A percentile compares a stretch with the other conserved stretches of the same genome.
These are phyloP conservation scores for Przewalskia tangutica DNA, from an alignment of 257 asterid genomes.

Conservation along the genomic window DNA sequence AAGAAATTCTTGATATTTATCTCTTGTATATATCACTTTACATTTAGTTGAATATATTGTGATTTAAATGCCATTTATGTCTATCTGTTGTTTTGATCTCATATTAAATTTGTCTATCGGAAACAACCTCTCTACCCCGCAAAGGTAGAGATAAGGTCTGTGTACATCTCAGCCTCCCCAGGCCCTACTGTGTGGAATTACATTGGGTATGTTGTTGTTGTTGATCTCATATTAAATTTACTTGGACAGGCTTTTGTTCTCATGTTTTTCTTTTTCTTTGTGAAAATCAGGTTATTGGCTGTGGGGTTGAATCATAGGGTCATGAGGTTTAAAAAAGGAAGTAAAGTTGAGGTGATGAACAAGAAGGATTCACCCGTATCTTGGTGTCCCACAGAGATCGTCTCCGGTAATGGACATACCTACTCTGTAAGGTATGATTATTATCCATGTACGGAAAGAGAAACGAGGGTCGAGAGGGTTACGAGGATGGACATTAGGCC, in stretches of 20 bases:
- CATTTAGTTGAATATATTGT: not conserved
- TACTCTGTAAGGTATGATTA: constrained; percentile 22
- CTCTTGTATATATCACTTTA: not conserved
- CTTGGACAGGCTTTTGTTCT: not conserved
- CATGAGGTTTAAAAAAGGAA: constrained; percentile 32
- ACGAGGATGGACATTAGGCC: constrained; percentile 27
- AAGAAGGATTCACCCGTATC: constrained; percentile 24
- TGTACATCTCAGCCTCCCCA: too few relatives aligned
- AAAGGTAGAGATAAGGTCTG: too few relatives aligned
- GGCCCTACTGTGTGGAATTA: too few relatives aligned
- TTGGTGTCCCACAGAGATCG: constrained; percentile 32
- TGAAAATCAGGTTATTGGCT: not conserved
- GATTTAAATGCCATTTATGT: not conserved
- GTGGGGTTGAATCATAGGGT: not conserved
- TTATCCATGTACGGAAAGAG: not conserved
- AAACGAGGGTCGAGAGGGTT: constrained; percentile 9
- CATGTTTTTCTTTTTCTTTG: not conserved
- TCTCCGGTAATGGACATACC: constrained; percentile 14
- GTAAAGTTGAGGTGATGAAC: constrained; percentile 30
- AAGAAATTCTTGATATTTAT: not conserved
- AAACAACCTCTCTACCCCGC: too few relatives aligned
- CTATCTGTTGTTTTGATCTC: not conserved
- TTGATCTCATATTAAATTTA: not conserved
- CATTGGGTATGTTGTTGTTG: too few relatives aligned
- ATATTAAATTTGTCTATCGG: too few relatives aligned